phyloP scores from a whole-genome alignment of 2,329 filamentous ascomycete genomes.

The Fusarium continuum region DNA sequence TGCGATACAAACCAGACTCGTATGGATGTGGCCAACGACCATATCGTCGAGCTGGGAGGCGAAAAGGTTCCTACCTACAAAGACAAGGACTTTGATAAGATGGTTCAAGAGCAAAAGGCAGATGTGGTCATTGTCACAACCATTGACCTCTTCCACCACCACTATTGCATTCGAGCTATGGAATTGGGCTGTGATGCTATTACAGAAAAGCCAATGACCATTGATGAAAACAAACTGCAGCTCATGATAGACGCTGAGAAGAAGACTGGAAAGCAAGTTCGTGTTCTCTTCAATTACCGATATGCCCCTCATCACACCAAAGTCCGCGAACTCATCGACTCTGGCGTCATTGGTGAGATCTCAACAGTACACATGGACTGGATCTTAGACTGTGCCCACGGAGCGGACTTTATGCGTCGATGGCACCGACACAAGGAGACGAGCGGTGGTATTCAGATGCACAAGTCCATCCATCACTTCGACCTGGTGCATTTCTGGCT shows the following conservation, averaged over 20 bases:
- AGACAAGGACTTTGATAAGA: slow-evolving; percentile 64
- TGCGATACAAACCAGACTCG: slow-evolving; percentile 70
- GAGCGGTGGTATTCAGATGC: slow-evolving; percentile 67
- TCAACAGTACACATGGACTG: slow-evolving; percentile 70
- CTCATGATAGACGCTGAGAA: slow-evolving; percentile 53
- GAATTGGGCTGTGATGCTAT: slow-evolving; percentile 68
- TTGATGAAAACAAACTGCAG: slow-evolving; percentile 62
- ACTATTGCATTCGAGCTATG: slow-evolving; percentile 67
- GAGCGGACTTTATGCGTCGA: slow-evolving; percentile 69
- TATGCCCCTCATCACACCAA: slow-evolving; percentile 72
- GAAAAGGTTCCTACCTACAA: slow-evolving; percentile 61
- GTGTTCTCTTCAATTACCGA: slow-evolving; percentile 71
- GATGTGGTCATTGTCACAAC: slow-evolving; percentile 71
- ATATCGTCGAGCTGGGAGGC: slow-evolving; percentile 58
- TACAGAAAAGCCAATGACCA: slow-evolving; percentile 72
- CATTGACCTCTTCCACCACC: slow-evolving; percentile 68
- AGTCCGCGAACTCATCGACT: slow-evolving; percentile 61
- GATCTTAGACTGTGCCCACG: slow-evolving; percentile 69
- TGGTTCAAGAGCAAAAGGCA: slow-evolving; percentile 65
- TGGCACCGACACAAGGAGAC: slow-evolving; percentile 71
- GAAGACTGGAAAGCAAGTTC: slow-evolving; percentile 54
- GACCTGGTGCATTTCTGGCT: slow-evolving; percentile 71
- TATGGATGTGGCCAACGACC: slow-evolving; percentile 63
- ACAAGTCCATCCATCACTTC: slow-evolving; percentile 72
- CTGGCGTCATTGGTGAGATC: slow-evolving; percentile 64